These are phyloP conservation scores for Acacia confusa DNA, from an alignment of 306 rosid species.

Conservation along the genomic window DNA sequence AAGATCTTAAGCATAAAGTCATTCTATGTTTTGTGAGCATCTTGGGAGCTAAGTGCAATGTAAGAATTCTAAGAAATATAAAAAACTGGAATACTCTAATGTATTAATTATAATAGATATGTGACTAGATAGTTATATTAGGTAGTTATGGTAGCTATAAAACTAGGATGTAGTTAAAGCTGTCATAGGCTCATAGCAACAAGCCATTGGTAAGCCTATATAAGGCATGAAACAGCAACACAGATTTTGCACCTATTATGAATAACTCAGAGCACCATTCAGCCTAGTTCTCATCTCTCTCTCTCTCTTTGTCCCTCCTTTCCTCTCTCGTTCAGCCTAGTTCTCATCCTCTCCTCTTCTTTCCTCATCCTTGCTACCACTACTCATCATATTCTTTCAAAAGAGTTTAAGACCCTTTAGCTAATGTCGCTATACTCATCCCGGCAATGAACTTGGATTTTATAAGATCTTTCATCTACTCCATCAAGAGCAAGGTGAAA, in stretches of 20 bases:
- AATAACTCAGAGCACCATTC: neutral
- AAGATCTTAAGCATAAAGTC: neutral
- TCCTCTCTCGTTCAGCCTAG: no score
- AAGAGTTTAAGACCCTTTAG: neutral
- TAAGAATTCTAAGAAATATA: neutral
- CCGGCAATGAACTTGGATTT: slow-evolving; percentile 8
- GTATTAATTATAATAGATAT: neutral
- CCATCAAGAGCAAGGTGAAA: slow-evolving; percentile 14
- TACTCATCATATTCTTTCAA: neutral
- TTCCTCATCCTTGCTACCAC: neutral
- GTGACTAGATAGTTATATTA: neutral
- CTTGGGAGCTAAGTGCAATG: neutral
- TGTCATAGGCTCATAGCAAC: neutral
- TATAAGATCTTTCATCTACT: slow-evolving; percentile 2
- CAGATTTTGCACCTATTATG: neutral
- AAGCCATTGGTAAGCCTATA: neutral
- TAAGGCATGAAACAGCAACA: neutral
- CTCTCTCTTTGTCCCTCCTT: no score
- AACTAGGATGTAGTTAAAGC: neutral
- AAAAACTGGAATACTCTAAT: neutral
- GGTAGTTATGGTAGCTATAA: neutral
- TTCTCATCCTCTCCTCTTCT: no score
- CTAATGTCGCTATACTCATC: neutral
- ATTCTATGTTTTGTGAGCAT: neutral
- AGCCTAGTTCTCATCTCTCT: neutral